Base-by-base conservation (phyloP, 257 asterid genomes). In the Petunia secreta region DNA sequence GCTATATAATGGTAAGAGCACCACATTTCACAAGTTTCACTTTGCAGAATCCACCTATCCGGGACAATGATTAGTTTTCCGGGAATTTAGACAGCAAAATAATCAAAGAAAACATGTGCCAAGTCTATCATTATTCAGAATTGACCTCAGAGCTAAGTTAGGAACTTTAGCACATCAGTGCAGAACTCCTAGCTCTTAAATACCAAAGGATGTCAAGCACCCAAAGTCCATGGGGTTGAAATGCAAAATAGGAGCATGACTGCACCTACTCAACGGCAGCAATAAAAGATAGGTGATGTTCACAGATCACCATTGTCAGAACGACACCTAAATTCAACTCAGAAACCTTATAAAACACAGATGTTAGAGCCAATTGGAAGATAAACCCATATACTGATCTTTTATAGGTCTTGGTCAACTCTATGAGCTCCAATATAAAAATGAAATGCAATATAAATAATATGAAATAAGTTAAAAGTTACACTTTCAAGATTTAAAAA, bases 401-500 rank as follows among this genome's bases (percentile, higher is more conserved):
- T 67, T 67, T 43, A 68, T 68, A 68, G 57, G 40, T 36, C 9
- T 4, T 14, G 5, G 77, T 48, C 77, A 46, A 69, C 40, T 69
- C 77, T 25, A 69, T 44, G 43, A 48, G 4, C 46, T 48, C 25
- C 16, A 69, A 44, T 69, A 46, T 41, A 68, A 68, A 68, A 44
- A 10, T 68, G 57, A 44, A 3, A 68, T 68, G n/a, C 10, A n/a
- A 38, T 38, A 63, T 37, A 13, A 39, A 68, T 67, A 43, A 44
- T 68, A 16, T 2, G 46, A n/a, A 9, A 16, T 54, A 46, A 25
- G 41, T 69, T 16, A 10, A 69, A 46, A 25, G 59, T 69, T 43
- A 46, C 77, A 11, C 60, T 25, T 71, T 71, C 77, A 71, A 71
- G 43, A 46, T 71, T 69, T 25, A 55, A 48, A 71, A 71, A 48